Base-by-base conservation (phyloP, 192 early-diverging fungal genomes). In the Mortierella alpina region DNA sequence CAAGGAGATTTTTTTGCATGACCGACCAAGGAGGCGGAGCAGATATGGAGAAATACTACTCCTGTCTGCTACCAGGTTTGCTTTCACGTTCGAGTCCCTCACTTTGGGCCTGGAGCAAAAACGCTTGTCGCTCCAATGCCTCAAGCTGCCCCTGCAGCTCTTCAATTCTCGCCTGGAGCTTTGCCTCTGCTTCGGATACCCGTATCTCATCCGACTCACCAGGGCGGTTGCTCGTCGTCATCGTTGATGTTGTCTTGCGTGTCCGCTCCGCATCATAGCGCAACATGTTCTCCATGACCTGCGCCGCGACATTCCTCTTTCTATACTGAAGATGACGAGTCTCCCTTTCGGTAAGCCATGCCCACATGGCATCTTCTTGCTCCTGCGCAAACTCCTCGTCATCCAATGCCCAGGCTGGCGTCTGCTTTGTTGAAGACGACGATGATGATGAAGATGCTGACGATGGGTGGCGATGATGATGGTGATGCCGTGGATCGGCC, bases 351-450 rank as follows among this genome's bases (percentile, higher is more conserved):
- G 69, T 80, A 47, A 80, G 41, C 77, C 77, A 80, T 0, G 60
- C 77, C 77, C 77, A 80, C 77, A 80, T 80, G n/a, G 66, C 77
- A 7, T 80, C 77, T 23, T 80, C 77, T n/a, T 80, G 77, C 10
- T 66, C 65, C 9, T 61, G 52, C 11, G 50, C 61, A 69, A 64
- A 69, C 55, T 51, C 11, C 44, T 76, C 74, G 47, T 79, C 75
- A 62, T 52, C 68, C 59, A 62, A 9, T 22, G 55, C 17, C 55
- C 17, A 22, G 6, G 55, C 10, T 10, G 22, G 1, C 9, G 55
- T 9, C n/a, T 3, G 31, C 31, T 22, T n/a, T 52, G 72, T 41
- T 67, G 64, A 42, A 62, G 59, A 70, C 46, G 57, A 23, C 68
- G n/a, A 23, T n/a, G 55, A 54, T 23, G 40, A 31, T 39, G 51